Base-by-base conservation (phyloP, 2,329 filamentous ascomycete genomes). In the Leptographium procerum region DNA sequence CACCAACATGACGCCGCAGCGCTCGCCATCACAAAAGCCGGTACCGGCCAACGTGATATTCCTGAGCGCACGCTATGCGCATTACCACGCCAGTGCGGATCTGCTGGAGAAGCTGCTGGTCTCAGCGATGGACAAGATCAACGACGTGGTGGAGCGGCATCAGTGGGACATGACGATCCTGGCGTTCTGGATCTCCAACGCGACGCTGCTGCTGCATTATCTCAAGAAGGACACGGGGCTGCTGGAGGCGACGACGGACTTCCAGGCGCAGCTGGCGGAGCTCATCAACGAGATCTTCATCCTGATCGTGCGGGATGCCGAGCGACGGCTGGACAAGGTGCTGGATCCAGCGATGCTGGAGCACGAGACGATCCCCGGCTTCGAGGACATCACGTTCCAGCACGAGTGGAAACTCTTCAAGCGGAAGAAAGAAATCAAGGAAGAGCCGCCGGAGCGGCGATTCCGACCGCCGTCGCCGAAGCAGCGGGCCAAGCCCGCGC, bases 151-250 rank as follows among this genome's bases (percentile, higher is more conserved):
- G n/a, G 94, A 97, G 71, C 83, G 83, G 61, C 86, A 92, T 68
- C 94, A 99, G 69, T 97, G 94, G 94, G 94, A 99, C 69, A 99
- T 99, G 94, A 99, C 94, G 0, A 96, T 99, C 64, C 77, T 99
- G 43, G 94, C 94, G 2, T 99, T 99, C 69, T 99, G 94, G 94
- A 91, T 96, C 67, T 97, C 94, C 1, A 99, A 99, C 70, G 91
- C 90, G 10, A 99, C 94, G 0, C 75, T 99, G 45, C 75, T 99
- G n/a, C 76, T 97, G 57, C 92, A 99, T 71, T 99, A 99, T 69
- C 77, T 99, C 57, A 96, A 96, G 70, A 99, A 99, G 72, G 94
- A 99, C 66, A 75, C 81, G 7, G 91, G 90, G 0, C 75, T 97
- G 22, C 81, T 91, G 8, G 82, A 86, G 67, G 86, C 88, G 10